Conservation (phyloP, 805 yeast genomes). For the Lipomyces orientalis region DNA sequence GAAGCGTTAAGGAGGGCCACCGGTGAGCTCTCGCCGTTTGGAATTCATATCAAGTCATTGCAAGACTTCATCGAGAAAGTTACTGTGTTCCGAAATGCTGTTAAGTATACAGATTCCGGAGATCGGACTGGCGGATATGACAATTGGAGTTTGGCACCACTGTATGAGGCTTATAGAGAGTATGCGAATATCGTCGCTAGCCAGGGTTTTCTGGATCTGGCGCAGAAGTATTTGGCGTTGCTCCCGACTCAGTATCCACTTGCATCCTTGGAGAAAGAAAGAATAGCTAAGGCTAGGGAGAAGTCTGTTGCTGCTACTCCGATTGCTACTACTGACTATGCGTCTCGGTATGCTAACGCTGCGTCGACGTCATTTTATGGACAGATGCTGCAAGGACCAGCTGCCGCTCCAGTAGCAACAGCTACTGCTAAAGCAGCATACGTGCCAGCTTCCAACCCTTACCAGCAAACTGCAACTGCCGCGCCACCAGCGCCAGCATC, state of each 20-base stretch:
- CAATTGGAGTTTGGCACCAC: constrained; percentile 53
- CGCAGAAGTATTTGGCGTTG: constrained; percentile 67
- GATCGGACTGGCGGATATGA: constrained; percentile 33
- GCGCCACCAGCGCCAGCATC: background rate
- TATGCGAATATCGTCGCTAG: constrained; percentile 80
- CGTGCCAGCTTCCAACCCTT: constrained; percentile 18
- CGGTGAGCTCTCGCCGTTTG: constrained; percentile 61
- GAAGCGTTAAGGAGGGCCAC: constrained; percentile 41
- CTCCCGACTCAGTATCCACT: constrained; percentile 78
- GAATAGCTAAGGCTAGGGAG: constrained; percentile 71
- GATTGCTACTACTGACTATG: constrained; percentile 16
- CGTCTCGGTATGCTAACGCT: background rate
- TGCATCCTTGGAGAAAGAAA: constrained; percentile 71
- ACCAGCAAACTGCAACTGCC: constrained; percentile 16
- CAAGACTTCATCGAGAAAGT: constrained; percentile 84
- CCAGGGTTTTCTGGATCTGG: constrained; percentile 82
- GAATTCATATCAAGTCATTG: constrained; percentile 82
- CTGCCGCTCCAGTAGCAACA: constrained; percentile 7
- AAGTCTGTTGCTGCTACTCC: constrained; percentile 15
- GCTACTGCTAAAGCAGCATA: constrained; percentile 13
- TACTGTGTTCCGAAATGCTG: constrained; percentile 68
- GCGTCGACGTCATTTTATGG: constrained; percentile 12
- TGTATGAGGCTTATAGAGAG: constrained; percentile 73
- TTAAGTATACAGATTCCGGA: constrained; percentile 38
- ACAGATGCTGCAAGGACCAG: constrained; percentile 12